Conservation (phyloP, 371 early-diverging fungal species). For the Zopfochytrium polystomum region DNA sequence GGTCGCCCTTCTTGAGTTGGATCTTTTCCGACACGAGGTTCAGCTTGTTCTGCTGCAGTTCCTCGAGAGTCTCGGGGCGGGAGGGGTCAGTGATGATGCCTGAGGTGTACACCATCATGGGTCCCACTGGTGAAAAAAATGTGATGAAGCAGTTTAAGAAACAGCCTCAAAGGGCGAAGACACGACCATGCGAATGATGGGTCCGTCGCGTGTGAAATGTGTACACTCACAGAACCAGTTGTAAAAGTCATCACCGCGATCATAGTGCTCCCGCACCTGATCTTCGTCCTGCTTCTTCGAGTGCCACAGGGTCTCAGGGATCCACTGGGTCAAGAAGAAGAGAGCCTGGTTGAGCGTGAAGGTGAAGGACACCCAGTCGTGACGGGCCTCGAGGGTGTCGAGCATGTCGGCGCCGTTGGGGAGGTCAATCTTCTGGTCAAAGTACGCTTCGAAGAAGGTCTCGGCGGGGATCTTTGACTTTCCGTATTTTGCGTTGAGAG, state of each 20-base stretch:
- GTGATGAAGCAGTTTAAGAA: too few relatives aligned
- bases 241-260: slow-evolving; percentile 97
- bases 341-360: slow-evolving; percentile 80
- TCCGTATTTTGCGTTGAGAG: slow-evolving; percentile 70
- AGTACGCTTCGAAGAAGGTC: slow-evolving; percentile 91
- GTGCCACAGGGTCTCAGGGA: slow-evolving; percentile 93
- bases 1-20: slow-evolving; percentile 82
- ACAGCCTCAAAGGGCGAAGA: too few relatives aligned
- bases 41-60: slow-evolving; percentile 93
- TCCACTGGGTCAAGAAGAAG: slow-evolving; percentile 91
- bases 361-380: slow-evolving; percentile 91
- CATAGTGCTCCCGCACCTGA: slow-evolving; percentile 96
- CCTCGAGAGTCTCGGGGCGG: slow-evolving; percentile 82
- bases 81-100: slow-evolving; percentile 79
- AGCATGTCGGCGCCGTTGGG: slow-evolving; percentile 72
- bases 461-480: slow-evolving; percentile 92
- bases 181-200: too few relatives aligned
- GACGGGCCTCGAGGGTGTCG: slow-evolving; percentile 83
- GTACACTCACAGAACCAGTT: slow-evolving; percentile 70
- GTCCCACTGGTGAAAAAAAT: too few relatives aligned
- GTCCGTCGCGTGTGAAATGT: too few relatives aligned
- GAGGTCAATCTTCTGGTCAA: slow-evolving; percentile 90
- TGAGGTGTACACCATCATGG: slow-evolving; percentile 92
- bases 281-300: slow-evolving; percentile 92
- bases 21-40: slow-evolving; percentile 83